phyloP scores from a whole-genome alignment of 2,329 filamentous ascomycete genomes.

The Thielaviopsis ethacetica region DNA sequence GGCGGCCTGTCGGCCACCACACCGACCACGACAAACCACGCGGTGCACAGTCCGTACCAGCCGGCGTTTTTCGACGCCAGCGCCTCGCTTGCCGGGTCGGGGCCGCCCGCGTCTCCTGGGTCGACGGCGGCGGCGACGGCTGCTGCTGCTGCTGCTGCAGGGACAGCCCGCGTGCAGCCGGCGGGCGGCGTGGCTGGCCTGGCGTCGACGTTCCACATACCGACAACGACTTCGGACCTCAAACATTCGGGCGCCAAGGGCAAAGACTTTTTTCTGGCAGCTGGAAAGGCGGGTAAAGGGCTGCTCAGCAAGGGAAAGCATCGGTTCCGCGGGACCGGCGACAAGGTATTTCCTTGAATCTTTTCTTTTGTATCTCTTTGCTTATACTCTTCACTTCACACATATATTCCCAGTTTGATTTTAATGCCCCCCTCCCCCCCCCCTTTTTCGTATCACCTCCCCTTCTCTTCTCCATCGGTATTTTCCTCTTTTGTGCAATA shows the following conservation, averaged over 20 bases:
- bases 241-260: conserved; percentile 51
- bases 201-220: conserved; percentile 21
- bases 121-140: too few species aligned
- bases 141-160: conserved; percentile 5
- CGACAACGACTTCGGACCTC: conserved; percentile 24
- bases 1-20: too few species aligned
- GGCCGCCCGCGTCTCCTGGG: conserved; percentile 19
- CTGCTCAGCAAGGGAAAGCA: conserved; percentile 80
- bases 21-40: conserved; percentile 15
- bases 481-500: too few species aligned
- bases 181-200: conserved; percentile 18
- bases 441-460: background rate
- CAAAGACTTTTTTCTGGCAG: conserved; percentile 76
- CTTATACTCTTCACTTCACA: too few species aligned
- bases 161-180: conserved; percentile 5
- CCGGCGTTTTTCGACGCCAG: conserved; percentile 41
- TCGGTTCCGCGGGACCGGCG: conserved; percentile 56
- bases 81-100: conserved; percentile 18
- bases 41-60: conserved; percentile 32
- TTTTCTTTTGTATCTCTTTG: conserved; percentile 15
- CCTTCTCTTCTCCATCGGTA: too few species aligned
- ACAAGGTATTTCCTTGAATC: conserved; percentile 73
- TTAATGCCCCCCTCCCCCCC: background rate
- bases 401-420: too few species aligned
- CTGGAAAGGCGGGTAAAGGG: conserved; percentile 80